Base-by-base conservation (phyloP, 169 alveolate species). In the Plasmodium gaboni region DNA sequence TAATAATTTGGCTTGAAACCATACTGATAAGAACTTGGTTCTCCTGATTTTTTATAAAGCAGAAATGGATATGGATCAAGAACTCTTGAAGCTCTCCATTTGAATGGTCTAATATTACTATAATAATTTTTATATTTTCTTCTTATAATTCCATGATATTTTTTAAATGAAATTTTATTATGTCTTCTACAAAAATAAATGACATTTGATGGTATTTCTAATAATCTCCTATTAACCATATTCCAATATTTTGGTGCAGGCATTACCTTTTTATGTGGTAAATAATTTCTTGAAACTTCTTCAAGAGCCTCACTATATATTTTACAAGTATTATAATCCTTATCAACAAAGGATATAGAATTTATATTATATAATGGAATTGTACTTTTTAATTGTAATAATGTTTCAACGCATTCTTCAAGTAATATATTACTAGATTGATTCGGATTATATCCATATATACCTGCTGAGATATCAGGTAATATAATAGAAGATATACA, bases 21-120 rank as follows among this genome's bases (percentile, higher is more conserved):
- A 59, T 71, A 71, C 44, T 86, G 92, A 67, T 69, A 86, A 13
- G 78, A 71, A 64, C 92, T 86, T 2, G 92, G 72, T 32, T 69
- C 76, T 2, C 92, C 92, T 1, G 86, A 59, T 12, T 86, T 55
- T 48, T 86, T 73, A 48, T 86, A 72, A n/a, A 86, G 42, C 38
- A 86, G 74, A 70, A 86, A 86, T 46, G 92, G 87, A 69, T 86
- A 60, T n/a, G 92, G 92, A 26, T 86, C 92, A 44, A 86, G 42
- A 60, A 86, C 92, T 74, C 92, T 70, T 15, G 92, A 86, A 6
- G 92, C 92, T 70, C 92, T 57, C 92, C 92, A 86, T 71, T 86
- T 86, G 13, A 86, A 86, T 19, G 92, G 92, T 64, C 92, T 86
- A 50, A 86, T 86, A 72, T 86, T 86, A 61, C 92, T 86, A 63